Evolutionary conservation across 495 filamentous ascomycete genomes (phyloP).

Genomic region (Niebla homalea): DNA sequence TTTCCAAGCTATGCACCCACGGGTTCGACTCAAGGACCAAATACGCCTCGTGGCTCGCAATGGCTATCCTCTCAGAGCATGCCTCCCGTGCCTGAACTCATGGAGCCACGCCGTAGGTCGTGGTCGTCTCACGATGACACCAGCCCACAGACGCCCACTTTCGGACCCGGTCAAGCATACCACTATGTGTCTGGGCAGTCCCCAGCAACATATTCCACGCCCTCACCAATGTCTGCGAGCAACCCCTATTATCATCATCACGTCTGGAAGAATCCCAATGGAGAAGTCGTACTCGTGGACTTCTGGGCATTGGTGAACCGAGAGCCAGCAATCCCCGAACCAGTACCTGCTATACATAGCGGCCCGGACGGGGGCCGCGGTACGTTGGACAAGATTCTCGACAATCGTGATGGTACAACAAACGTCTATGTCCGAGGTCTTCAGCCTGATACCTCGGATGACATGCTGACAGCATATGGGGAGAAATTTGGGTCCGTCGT

Average conservation of each 20-base stretch:
- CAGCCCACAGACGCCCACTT: constrained; percentile 45
- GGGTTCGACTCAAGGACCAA: neutral
- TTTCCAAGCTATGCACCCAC: constrained; percentile 5
- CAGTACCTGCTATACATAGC: constrained; percentile 69
- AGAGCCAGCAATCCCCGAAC: constrained; percentile 71
- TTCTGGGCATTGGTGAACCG: constrained; percentile 58
- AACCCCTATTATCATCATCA: constrained; percentile 27
- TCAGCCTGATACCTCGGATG: constrained; percentile 85
- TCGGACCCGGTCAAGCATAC: constrained; percentile 35
- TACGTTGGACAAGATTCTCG: constrained; percentile 76
- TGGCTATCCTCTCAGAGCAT: constrained; percentile 36
- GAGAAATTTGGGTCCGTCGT: constrained; percentile 79
- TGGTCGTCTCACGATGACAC: constrained; percentile 59
- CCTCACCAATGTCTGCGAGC: constrained; percentile 48
- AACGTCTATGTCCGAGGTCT: constrained; percentile 98
- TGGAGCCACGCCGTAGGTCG: constrained; percentile 44
- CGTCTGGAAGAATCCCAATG: constrained; percentile 33
- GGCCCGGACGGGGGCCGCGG: constrained; percentile 43
- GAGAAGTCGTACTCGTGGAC: constrained; percentile 47
- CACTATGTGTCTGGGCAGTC: constrained; percentile 50
- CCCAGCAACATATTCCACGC: constrained; percentile 35
- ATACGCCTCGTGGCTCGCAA: constrained; percentile 21
- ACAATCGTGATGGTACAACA: constrained; percentile 74
- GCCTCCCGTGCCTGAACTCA: constrained; percentile 39
- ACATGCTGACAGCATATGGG: constrained; percentile 70